Percentiles rank a stretch among this genome's conserved stretches.
Evolutionary conservation across 1,284 basidiomycete species (phyloP).

Genomic region (Porphyrellus sp.): DNA sequence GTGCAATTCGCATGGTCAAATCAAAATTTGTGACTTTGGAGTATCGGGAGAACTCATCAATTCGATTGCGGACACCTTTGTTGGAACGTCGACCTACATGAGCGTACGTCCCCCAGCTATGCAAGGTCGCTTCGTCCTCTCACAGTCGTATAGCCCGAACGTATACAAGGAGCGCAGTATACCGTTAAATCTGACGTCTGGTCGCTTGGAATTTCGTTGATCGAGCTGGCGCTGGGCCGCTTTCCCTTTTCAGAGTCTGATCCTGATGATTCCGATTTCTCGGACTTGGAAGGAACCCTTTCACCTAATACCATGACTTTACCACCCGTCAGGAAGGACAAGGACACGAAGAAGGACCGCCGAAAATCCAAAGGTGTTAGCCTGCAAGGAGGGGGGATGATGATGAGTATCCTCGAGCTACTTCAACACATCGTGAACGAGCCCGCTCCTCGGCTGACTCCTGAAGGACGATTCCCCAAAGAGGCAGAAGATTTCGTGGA

Average conservation of each 20-base stretch:
- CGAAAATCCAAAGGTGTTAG: constrained; percentile 81
- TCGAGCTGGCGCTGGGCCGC: constrained; percentile 90
- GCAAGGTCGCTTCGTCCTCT: constrained; percentile 10
- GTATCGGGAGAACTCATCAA: constrained; percentile 99
- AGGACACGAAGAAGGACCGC: constrained; percentile 48
- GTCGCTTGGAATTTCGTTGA: constrained; percentile 93
- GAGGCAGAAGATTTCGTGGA: constrained; percentile 80
- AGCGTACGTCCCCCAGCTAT: constrained; percentile 65
- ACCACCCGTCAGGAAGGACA: constrained; percentile 33
- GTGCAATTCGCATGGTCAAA: constrained; percentile 88
- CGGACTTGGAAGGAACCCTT: constrained; percentile 68
- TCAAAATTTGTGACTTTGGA: constrained; percentile 99
- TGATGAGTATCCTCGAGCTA: constrained; percentile 95
- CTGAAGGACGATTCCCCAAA: constrained; percentile 65
- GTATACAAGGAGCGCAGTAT: constrained; percentile 97
- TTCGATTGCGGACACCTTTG: constrained; percentile 97
- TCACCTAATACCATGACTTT: constrained; percentile 49
- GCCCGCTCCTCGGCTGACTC: constrained; percentile 79
- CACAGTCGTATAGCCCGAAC: constrained; percentile 72
- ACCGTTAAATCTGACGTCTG: constrained; percentile 97
- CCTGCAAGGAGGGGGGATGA: constrained; percentile 86
- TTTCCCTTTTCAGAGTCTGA: constrained; percentile 83
- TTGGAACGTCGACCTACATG: constrained; percentile 99
- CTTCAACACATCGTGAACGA: constrained; percentile 98
- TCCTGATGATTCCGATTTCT: constrained; percentile 63